These are phyloP conservation scores for Microcera coccophila DNA, from an alignment of 2,329 filamentous ascomycete species.

Conservation along the genomic window DNA sequence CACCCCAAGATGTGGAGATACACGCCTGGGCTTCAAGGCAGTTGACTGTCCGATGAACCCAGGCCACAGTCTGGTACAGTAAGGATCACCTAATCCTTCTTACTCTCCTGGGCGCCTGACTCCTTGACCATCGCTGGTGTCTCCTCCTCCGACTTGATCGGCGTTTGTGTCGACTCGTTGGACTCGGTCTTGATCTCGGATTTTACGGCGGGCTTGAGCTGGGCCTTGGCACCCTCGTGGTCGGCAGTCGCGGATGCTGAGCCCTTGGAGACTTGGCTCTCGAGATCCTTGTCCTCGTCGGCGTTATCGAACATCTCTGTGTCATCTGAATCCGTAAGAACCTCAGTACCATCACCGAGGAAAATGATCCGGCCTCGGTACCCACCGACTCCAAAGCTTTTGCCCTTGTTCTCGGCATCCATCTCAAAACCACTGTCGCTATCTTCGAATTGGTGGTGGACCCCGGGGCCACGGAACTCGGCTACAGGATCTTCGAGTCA, in stretches of 20 bases:
- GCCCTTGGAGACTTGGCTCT: constrained; percentile 72
- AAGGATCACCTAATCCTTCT: constrained; percentile 37
- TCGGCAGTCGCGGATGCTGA: constrained; percentile 26
- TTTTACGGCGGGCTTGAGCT: constrained; percentile 7
- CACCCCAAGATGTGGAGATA: constrained; percentile 14
- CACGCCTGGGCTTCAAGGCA: constrained; percentile 14
- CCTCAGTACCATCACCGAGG: constrained; percentile 90
- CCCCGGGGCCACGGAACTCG: constrained; percentile 78
- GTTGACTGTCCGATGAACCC: constrained; percentile 17
- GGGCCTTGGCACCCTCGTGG: constrained; percentile 16
- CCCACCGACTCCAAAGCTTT: constrained; percentile 62
- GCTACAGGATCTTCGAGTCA: constrained; percentile 45
- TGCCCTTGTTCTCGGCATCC: constrained; percentile 62
- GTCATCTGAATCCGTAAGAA: constrained; percentile 83
- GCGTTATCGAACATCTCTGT: constrained; percentile 88
- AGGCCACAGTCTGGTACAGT: constrained; percentile 13
- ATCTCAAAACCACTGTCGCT: constrained; percentile 74
- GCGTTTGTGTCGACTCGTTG: constrained; percentile 24
- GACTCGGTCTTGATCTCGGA: constrained; percentile 11
- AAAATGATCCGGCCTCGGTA: constrained; percentile 87
- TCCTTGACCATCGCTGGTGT: constrained; percentile 24
- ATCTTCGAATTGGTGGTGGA: constrained; percentile 79
- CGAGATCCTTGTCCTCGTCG: constrained; percentile 81
- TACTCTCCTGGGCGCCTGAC: constrained; percentile 26
- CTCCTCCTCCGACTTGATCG: constrained; percentile 22